Conservation (phyloP, 2,329 filamentous ascomycete species). For the Teratosphaeria gauchensis region DNA sequence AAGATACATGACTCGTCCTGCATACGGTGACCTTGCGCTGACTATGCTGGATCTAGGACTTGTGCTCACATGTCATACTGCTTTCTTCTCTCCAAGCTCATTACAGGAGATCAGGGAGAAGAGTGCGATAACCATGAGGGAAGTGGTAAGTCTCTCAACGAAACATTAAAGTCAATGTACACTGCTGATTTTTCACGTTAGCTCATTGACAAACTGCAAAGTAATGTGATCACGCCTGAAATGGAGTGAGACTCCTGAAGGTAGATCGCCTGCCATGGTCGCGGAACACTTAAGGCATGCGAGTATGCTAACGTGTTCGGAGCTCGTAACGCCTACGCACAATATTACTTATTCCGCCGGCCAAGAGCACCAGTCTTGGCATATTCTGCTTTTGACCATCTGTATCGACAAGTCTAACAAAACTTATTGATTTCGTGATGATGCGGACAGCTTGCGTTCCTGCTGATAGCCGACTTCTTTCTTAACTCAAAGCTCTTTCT, state of each 20-base stretch:
- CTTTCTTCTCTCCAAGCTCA: slow-evolving; percentile 12
- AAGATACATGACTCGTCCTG: not conserved
- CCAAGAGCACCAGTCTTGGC: too few species aligned
- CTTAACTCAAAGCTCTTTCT: too few species aligned
- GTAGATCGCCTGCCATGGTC: too few species aligned
- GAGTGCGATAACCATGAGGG: slow-evolving; percentile 12
- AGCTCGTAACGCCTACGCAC: too few species aligned
- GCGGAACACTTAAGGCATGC: too few species aligned
- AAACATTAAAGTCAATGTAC: not conserved
- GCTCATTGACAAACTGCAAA: slow-evolving; percentile 9
- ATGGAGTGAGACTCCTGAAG: slow-evolving; percentile 2
- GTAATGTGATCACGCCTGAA: slow-evolving; percentile 13
- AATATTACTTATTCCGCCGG: too few species aligned
- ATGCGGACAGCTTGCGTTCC: too few species aligned
- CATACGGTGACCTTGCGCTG: not conserved
- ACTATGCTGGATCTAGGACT: slow-evolving; percentile 4
- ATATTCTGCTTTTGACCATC: too few species aligned
- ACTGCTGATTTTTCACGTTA: slow-evolving; percentile 1
- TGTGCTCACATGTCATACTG: slow-evolving; percentile 18
- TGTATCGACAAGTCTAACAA: too few species aligned
- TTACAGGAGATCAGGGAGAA: slow-evolving; percentile 12
- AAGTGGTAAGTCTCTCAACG: slow-evolving; percentile 3
- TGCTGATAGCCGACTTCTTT: too few species aligned
- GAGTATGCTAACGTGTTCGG: too few species aligned
- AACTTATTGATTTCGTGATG: too few species aligned